These are phyloP conservation scores for Phytophthora macrochlamydospora DNA, from an alignment of 352 stramenopile species.

Conservation along the genomic window DNA sequence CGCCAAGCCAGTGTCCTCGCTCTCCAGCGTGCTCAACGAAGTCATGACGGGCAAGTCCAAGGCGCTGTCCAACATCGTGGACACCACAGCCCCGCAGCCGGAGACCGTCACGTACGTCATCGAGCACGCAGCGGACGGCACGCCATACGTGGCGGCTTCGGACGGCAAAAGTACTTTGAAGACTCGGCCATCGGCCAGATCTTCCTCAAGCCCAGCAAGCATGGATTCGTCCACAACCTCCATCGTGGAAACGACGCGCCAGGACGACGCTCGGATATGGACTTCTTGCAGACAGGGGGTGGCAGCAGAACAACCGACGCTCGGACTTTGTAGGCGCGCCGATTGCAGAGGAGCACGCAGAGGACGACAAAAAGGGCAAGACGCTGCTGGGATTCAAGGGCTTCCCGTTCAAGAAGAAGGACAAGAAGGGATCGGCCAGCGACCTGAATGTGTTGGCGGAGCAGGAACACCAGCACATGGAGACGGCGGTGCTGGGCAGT, in stretches of 20 bases:
- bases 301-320: conserved; percentile 9
- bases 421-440: conserved; percentile 20
- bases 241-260: not conserved
- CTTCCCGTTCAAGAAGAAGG: conserved; percentile 35
- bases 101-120: conserved; percentile 45
- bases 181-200: conserved; percentile 57
- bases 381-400: conserved; percentile 27
- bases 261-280: conserved; percentile 38
- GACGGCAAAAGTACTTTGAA: conserved; percentile 43
- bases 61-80: conserved; percentile 46
- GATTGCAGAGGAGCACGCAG: conserved; percentile 5
- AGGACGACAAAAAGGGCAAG: conserved; percentile 29
- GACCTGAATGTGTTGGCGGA: conserved; percentile 15
- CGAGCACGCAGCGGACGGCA: conserved; percentile 40
- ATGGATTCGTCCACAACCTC: too few relatives aligned
- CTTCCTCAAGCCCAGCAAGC: conserved; percentile 31
- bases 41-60: conserved; percentile 48
- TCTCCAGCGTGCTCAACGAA: conserved; percentile 54
- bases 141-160: conserved; percentile 46
- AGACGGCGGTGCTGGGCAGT: conserved; percentile 14
- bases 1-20: conserved; percentile 43
- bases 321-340: conserved; percentile 22
- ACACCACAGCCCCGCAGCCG: conserved; percentile 39
- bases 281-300: conserved; percentile 33
- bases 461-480: conserved; percentile 7